Conservation (phyloP, 176 grass and related monocot genomes). For the Triticum aestivum region IWGSC_CS_RefSeq_v2.1 NC_057805.1:374075389-374075888, state of each 20-base stretch:
- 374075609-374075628: no score
- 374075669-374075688: slow-evolving; percentile 4
- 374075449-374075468: no score
- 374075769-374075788: neutral
- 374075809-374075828: neutral
- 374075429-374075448: no score
- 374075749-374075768: neutral
- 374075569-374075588: neutral
- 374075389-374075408: no score
- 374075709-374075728: neutral
- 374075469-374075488: no score
- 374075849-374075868: slow-evolving; percentile 45
- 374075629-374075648: no score
- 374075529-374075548: neutral
- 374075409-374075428: no score
- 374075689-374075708: no score
- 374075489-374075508: no score
- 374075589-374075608: no score
- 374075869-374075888: slow-evolving; percentile 93
- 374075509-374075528: neutral
- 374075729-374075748: neutral
- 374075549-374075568: neutral
- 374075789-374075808: neutral
- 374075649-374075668: neutral
- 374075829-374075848: neutral